Conservation (phyloP, 2,329 filamentous ascomycete genomes). For the Aaosphaeria arxii region DNA sequence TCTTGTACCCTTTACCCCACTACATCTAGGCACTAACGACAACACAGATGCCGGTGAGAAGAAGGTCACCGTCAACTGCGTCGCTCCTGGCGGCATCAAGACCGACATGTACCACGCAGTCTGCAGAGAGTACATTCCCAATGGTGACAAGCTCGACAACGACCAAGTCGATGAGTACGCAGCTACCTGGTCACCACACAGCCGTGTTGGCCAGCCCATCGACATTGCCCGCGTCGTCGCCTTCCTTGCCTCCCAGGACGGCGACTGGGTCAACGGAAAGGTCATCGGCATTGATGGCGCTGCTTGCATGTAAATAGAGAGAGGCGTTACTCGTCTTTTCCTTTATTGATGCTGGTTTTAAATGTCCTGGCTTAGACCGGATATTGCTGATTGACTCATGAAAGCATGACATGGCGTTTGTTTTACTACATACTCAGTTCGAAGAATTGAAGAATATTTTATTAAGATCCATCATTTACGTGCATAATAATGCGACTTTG, state of each 20-base stretch:
- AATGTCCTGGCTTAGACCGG: too few species aligned
- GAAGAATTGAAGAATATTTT: too few species aligned
- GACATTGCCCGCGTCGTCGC: slow-evolving; percentile 66
- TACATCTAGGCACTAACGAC: slow-evolving; percentile 10
- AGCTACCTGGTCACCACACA: slow-evolving; percentile 61
- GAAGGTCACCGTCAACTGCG: slow-evolving; percentile 60
- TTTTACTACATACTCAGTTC: too few species aligned
- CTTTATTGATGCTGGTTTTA: background rate
- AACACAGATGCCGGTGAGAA: slow-evolving; percentile 49
- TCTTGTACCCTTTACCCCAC: background rate
- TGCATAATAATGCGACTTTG: too few species aligned
- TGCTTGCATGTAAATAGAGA: slow-evolving; percentile 38
- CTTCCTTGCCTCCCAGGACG: slow-evolving; percentile 57
- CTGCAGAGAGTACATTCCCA: slow-evolving; percentile 62
- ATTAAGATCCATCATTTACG: too few species aligned
- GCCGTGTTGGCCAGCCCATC: slow-evolving; percentile 64
- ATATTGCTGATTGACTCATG: too few species aligned
- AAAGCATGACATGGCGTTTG: too few species aligned
- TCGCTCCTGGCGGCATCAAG: slow-evolving; percentile 56
- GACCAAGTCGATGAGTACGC: slow-evolving; percentile 63
- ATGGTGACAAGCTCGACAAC: slow-evolving; percentile 53
- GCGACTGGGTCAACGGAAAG: slow-evolving; percentile 57
- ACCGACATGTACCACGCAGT: slow-evolving; percentile 61
- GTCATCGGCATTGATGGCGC: slow-evolving; percentile 49
- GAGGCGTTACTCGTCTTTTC: background rate